phyloP scores from a whole-genome alignment of 495 filamentous ascomycete species.

The Rostrohypoxylon terebratum region DNA sequence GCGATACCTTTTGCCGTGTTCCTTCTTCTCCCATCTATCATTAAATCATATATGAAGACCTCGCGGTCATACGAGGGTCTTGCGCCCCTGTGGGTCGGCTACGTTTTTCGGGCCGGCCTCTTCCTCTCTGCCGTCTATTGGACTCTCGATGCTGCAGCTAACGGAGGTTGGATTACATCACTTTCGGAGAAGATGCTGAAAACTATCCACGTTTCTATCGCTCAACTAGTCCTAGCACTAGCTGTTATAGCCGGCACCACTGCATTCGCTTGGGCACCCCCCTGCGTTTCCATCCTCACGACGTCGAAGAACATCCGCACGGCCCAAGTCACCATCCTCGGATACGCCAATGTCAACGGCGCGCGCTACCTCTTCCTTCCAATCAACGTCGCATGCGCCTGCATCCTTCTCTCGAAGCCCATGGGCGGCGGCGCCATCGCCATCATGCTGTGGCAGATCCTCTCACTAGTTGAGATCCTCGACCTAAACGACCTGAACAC shows the following conservation, averaged over 20 bases:
- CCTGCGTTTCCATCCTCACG: conserved; percentile 72
- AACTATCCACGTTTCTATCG: conserved; percentile 75
- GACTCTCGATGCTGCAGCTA: conserved; percentile 90
- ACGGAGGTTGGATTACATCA: conserved; percentile 81
- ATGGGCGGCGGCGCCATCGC: conserved; percentile 90
- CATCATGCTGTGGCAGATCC: conserved; percentile 83
- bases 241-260: conserved; percentile 73
- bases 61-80: conserved; percentile 88
- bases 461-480: conserved; percentile 88
- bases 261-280: conserved; percentile 79
- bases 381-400: conserved; percentile 76
- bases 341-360: conserved; percentile 92
- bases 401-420: conserved; percentile 89
- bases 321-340: conserved; percentile 77
- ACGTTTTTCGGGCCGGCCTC: conserved; percentile 80
- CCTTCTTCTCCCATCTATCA: conserved; percentile 77
- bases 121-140: conserved; percentile 85
- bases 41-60: conserved; percentile 79
- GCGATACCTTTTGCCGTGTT: conserved; percentile 79
- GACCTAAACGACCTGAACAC: conserved; percentile 76
- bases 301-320: conserved; percentile 52
- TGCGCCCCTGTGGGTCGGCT: conserved; percentile 83
- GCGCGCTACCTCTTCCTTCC: conserved; percentile 90
- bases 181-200: conserved; percentile 71
- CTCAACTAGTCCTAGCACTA: conserved; percentile 81